Percentiles rank a stretch among this genome's conserved stretches.
Evolutionary conservation across 495 filamentous ascomycete genomes (phyloP).

Genomic region (Xylaria intraflava): DNA sequence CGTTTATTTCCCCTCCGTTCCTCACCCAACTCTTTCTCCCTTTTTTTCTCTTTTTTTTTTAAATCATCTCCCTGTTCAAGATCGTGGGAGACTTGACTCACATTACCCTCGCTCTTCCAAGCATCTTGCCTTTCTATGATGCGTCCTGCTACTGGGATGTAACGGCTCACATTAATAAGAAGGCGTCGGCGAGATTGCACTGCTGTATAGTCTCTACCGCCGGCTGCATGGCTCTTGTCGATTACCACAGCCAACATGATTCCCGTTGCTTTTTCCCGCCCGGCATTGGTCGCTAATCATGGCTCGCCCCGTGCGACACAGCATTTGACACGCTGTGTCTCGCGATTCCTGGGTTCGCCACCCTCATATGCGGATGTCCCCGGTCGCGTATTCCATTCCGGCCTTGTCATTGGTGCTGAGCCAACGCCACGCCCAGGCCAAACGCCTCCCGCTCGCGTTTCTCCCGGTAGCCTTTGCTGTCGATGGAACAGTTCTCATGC

Average conservation of each 20-base stretch:
- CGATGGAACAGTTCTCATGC: slow-evolving; percentile 25
- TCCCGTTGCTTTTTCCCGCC: slow-evolving; percentile 21
- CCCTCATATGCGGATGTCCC: slow-evolving; percentile 8
- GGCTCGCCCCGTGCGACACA: slow-evolving; percentile 20
- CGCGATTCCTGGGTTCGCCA: slow-evolving; percentile 22
- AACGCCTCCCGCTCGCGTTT: slow-evolving; percentile 9
- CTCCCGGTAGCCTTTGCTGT: slow-evolving; percentile 7
- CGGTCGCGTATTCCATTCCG: slow-evolving; percentile 3
- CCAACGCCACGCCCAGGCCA: slow-evolving; percentile 18
- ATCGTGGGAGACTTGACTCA: neutral
- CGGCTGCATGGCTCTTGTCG: slow-evolving; percentile 10
- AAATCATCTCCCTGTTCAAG: neutral
- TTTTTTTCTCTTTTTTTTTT: neutral
- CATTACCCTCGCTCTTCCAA: neutral
- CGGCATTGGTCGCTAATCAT: slow-evolving; percentile 27
- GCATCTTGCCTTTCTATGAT: neutral
- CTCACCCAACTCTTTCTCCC: neutral
- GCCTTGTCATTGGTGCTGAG: slow-evolving; percentile 19
- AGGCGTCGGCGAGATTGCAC: slow-evolving; percentile 9
- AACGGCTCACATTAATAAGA: neutral
- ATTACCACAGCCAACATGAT: slow-evolving; percentile 19
- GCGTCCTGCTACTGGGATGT: slow-evolving; percentile 2
- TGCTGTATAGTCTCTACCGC: neutral
- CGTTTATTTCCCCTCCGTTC: neutral
- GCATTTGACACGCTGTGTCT: slow-evolving; percentile 16